These are phyloP conservation scores for Populus davidiana DNA, from an alignment of 345 rosid species.

Conservation along the genomic window DNA sequence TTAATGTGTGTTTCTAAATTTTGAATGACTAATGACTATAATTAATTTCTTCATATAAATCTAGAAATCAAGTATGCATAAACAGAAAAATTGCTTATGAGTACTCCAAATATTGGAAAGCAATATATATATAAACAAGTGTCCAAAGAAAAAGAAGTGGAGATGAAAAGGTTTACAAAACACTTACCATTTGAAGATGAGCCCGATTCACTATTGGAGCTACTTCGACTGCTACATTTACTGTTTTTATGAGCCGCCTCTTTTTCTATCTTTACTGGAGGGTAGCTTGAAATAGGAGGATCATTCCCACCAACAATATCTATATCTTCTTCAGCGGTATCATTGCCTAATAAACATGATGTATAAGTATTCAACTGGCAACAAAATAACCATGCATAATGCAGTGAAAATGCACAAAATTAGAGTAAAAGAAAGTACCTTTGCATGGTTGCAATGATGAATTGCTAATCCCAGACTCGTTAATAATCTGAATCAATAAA, in stretches of 20 bases:
- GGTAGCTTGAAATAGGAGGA: slow-evolving; percentile 47
- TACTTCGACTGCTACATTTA: slow-evolving; percentile 60
- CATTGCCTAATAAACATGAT: slow-evolving; percentile 47
- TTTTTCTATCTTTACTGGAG: slow-evolving; percentile 58
- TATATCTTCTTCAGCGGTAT: slow-evolving; percentile 60
- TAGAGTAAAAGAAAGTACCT: slow-evolving; percentile 41
- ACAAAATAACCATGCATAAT: background rate
- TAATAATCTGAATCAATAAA: slow-evolving; percentile 49
- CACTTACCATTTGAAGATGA: slow-evolving; percentile 77
- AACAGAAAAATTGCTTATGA: background rate
- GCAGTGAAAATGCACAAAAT: slow-evolving; percentile 11
- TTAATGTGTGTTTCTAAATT: background rate
- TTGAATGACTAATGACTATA: background rate
- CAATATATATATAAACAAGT: background rate
- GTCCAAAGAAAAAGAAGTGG: background rate
- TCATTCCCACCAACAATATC: slow-evolving; percentile 83
- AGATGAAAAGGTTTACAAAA: slow-evolving; percentile 23
- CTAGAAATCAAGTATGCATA: background rate
- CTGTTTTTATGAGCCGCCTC: slow-evolving; percentile 49
- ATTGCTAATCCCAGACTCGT: slow-evolving; percentile 65
- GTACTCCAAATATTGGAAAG: background rate
- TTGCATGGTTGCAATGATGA: slow-evolving; percentile 55
- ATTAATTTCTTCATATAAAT: slow-evolving; percentile 1
- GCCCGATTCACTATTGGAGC: slow-evolving; percentile 72
- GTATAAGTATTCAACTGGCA: slow-evolving; percentile 19